Evolutionary conservation across 495 filamentous ascomycete genomes (phyloP).

Genomic region (Immersiella caudata): DNA sequence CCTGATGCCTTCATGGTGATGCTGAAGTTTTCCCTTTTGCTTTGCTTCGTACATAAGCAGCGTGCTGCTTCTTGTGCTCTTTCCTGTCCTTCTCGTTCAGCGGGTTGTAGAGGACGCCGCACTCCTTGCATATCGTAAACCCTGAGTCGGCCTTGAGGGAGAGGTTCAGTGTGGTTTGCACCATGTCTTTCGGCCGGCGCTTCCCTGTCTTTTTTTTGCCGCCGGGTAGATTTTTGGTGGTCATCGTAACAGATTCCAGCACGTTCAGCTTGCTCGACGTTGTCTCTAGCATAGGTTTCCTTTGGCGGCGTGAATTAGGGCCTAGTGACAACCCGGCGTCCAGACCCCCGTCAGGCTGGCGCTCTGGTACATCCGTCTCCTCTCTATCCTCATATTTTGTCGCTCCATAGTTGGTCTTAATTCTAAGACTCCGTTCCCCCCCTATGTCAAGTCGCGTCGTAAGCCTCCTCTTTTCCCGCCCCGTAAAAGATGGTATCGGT

Average conservation of each 20-base stretch:
- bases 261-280: neutral
- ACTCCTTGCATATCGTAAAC: conserved; percentile 50
- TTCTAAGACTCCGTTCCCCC: neutral
- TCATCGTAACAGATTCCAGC: neutral
- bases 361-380: conserved; percentile 3
- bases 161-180: conserved; percentile 51
- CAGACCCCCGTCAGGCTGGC: neutral
- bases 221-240: neutral
- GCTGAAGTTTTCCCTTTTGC: neutral
- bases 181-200: conserved; percentile 32
- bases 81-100: conserved; percentile 50
- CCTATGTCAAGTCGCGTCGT: conserved; percentile 35
- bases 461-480: conserved; percentile 40
- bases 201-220: conserved; percentile 22
- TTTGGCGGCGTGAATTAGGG: neutral
- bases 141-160: conserved; percentile 37
- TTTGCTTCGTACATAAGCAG: conserved; percentile 27
- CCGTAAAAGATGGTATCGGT: conserved; percentile 16
- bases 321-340: neutral
- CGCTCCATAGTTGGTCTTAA: neutral
- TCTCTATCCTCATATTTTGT: neutral
- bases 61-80: conserved; percentile 46
- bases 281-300: neutral
- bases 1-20: neutral
- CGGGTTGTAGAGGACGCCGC: conserved; percentile 51